Percentiles rank a stretch among this genome's conserved stretches.
Conservation (phyloP, 129 eudicot genomes). For the Helichrysum umbraculigerum region DNA sequence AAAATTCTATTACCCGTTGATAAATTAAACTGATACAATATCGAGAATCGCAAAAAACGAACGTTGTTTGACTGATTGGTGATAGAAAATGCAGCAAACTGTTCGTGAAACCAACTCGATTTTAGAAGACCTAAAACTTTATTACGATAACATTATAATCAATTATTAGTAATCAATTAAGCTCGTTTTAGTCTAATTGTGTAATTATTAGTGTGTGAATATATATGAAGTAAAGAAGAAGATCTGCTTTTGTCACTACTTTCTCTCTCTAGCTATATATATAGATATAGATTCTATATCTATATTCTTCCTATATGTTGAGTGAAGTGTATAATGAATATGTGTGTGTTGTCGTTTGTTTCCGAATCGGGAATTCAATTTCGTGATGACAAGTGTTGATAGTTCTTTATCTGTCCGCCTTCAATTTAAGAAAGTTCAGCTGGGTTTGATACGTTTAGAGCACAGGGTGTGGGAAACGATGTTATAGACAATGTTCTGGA, state of each 20-base stretch:
- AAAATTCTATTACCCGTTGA: constrained; percentile 1
- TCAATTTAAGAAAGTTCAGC: too few species aligned
- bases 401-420: too few species aligned
- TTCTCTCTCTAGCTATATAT: constrained; percentile 33
- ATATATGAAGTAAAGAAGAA: constrained; percentile 1
- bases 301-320: too few species aligned
- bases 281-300: background rate
- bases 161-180: background rate
- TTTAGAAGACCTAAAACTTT: background rate
- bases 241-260: constrained; percentile 29
- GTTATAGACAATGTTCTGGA: too few species aligned
- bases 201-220: background rate
- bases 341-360: background rate
- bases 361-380: too few species aligned
- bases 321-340: background rate
- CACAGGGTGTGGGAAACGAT: too few species aligned
- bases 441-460: too few species aligned
- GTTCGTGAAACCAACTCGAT: background rate
- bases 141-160: background rate
- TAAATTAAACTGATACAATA: background rate
- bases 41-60: constrained; percentile 27
- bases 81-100: constrained; percentile 9
- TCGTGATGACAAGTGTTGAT: too few species aligned
- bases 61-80: background rate
- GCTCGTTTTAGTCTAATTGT: background rate